Conservation (phyloP, 2,329 filamentous ascomycete genomes). For the Xylariaceae sp. region DNA sequence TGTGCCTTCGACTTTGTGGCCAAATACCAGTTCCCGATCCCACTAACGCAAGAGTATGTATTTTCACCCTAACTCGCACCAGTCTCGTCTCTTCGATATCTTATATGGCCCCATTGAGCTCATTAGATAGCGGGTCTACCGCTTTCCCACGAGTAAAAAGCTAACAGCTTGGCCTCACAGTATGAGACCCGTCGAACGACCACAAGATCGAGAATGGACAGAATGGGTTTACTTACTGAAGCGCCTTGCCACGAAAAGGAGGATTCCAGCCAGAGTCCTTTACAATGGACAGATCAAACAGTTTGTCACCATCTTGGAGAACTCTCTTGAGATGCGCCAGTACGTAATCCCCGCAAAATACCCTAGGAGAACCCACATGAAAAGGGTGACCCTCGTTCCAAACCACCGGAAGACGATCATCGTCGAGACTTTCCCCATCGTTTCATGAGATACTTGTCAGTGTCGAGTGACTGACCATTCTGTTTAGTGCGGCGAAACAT, state of each 20-base stretch:
- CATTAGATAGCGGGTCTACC: too few relatives aligned
- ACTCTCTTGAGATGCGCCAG: conserved; percentile 83
- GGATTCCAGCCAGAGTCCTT: conserved; percentile 76
- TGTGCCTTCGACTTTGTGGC: conserved; percentile 89
- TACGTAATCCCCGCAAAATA: too few relatives aligned
- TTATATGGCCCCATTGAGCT: too few relatives aligned
- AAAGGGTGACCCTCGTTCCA: too few relatives aligned
- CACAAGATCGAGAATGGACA: conserved; percentile 64
- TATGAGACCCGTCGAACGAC: conserved; percentile 57
- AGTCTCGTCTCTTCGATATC: neutral
- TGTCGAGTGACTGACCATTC: too few relatives aligned
- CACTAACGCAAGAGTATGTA: conserved; percentile 64
- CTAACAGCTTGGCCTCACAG: conserved; percentile 2
- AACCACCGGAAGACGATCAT: too few relatives aligned
- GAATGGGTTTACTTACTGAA: conserved; percentile 90
- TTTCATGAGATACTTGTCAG: too few relatives aligned
- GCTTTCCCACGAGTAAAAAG: too few relatives aligned
- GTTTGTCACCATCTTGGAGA: conserved; percentile 82
- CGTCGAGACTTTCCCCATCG: too few relatives aligned
- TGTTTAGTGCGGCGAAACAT: conserved; percentile 62
- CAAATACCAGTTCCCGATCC: conserved; percentile 87
- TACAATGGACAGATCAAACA: conserved; percentile 92
- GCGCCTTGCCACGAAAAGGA: conserved; percentile 77
- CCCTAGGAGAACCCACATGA: too few relatives aligned
- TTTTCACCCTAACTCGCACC: neutral